Evolutionary conservation across 495 filamentous ascomycete species (phyloP), one percentile per base, ranked within the genome.

Genomic region (Trichoderma asperelloides): DNA sequence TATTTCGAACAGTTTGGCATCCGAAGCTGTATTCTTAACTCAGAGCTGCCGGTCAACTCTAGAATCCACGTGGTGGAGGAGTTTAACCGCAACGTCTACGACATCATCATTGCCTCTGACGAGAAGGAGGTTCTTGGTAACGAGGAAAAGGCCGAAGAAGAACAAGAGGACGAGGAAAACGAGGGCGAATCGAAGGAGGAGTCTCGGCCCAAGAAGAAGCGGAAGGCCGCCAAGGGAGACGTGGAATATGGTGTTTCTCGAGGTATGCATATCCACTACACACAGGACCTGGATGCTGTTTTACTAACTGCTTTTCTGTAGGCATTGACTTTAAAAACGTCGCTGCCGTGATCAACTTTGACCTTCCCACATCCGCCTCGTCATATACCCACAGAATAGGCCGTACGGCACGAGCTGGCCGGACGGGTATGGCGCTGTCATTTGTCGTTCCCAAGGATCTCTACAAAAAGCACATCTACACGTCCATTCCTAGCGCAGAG

Each of bases 1-100:
- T 98, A 95, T 74, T 84, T 99, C 16, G 96, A 98, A 75, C 96
- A 98, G 72, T 98, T 99, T 70, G 92, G 92, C 28, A 91, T 96
- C 73, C 90, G 90, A 75, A 92, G 89, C 74, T 97, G 94, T 76
- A 89, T 99, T 15, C 80, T 99, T 41, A 99, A 99, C 76, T 95
- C 92, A 6, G 93, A 99, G 73, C 78, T 99, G 21, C 95, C 95
- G 4, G 89, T 97, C 69, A 96, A 96, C 69, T 93, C 91, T 8
- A 84, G 95, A 23, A 86, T 97, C 55, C 95, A 98, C 78, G 90
- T 96, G 33, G 93, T 99, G 12, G 89, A 99, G 71, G 91, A 98
- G 75, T 99, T 98, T 79, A 99, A 98, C 79, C 90, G 91, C 80
- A 89, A 89, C 49, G 85, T 95, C 27, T 99, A 98, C 79, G 94